Conservation (phyloP, 2,329 filamentous ascomycete species). For the Clathrospora elynae region DNA sequence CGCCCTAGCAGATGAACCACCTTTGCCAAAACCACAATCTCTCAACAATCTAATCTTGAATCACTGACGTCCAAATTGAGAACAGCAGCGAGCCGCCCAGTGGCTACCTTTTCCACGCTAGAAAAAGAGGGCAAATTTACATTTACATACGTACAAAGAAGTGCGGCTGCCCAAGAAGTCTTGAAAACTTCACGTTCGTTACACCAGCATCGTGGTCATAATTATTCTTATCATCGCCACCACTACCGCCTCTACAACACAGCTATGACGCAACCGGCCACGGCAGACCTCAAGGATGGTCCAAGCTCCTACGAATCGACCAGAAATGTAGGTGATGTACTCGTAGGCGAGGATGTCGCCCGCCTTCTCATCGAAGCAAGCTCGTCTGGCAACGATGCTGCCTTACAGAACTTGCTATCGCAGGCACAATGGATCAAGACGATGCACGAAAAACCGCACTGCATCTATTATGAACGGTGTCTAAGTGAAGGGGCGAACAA, state of each 20-base stretch:
- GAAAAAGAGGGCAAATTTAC: too few species aligned
- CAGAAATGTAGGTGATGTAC: conserved; percentile 15
- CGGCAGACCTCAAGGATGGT: background rate
- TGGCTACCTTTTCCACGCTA: too few species aligned
- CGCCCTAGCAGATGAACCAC: too few species aligned
- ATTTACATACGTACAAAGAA: too few species aligned
- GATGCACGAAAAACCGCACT: conserved; percentile 11
- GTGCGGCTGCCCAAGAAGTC: too few species aligned
- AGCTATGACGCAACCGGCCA: background rate
- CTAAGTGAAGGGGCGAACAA: background rate
- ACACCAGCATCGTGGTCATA: background rate
- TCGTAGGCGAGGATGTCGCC: conserved; percentile 16
- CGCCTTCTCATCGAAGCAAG: conserved; percentile 17
- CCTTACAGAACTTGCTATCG: conserved; percentile 17
- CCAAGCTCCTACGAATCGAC: conserved; percentile 1
- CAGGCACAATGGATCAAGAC: conserved; percentile 15
- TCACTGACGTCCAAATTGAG: too few species aligned
- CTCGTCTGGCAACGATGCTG: conserved; percentile 16
- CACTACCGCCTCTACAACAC: background rate
- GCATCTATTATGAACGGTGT: conserved; percentile 11
- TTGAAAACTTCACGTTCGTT: background rate
- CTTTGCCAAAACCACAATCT: too few species aligned
- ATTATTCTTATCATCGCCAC: background rate
- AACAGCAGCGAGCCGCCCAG: too few species aligned
- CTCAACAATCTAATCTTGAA: too few species aligned